A percentile compares a stretch with the other conserved stretches of the same genome.
Conservation (phyloP, 805 yeast species). For the Candida chauliodis region DNA sequence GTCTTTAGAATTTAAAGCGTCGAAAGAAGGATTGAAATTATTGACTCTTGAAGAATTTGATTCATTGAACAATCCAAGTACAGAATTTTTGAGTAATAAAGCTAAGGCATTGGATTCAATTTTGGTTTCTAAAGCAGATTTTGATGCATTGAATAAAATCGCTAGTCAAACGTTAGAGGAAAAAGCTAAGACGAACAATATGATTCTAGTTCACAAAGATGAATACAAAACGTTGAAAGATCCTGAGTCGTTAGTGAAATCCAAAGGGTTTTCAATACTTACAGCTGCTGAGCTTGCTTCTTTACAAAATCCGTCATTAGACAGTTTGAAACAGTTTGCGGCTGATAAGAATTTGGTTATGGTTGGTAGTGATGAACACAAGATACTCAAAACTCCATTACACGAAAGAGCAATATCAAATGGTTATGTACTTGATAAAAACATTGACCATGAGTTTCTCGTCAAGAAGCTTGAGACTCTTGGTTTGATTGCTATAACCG, state of each 20-base stretch:
- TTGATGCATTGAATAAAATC: conserved; percentile 8
- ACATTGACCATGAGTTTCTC: conserved; percentile 12
- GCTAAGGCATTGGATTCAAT: conserved; percentile 14
- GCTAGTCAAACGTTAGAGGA: conserved; percentile 16
- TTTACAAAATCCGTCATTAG: conserved; percentile 8
- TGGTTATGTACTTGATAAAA: conserved; percentile 9
- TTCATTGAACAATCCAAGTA: conserved; percentile 24
- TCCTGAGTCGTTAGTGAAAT: conserved; percentile 2
- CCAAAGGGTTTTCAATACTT: neutral
- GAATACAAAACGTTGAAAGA: conserved; percentile 3
- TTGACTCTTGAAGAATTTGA: conserved; percentile 8
- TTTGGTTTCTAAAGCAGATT: conserved; percentile 14
- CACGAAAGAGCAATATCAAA: conserved; percentile 10
- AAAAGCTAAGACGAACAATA: conserved; percentile 11
- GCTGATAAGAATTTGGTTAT: conserved; percentile 10
- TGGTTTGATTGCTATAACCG: conserved; percentile 14
- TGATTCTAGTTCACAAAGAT: conserved; percentile 2
- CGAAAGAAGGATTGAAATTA: conserved; percentile 7
- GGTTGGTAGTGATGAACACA: conserved; percentile 11
- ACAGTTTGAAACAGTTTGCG: conserved; percentile 10
- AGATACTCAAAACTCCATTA: conserved; percentile 9
- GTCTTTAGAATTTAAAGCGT: conserved; percentile 11
- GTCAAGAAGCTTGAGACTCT: conserved; percentile 13
- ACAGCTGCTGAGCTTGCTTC: neutral
- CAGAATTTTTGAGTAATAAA: conserved; percentile 21